Evolutionary conservation across 306 rosid species (phyloP).

Genomic region (Senna siamea): DNA sequence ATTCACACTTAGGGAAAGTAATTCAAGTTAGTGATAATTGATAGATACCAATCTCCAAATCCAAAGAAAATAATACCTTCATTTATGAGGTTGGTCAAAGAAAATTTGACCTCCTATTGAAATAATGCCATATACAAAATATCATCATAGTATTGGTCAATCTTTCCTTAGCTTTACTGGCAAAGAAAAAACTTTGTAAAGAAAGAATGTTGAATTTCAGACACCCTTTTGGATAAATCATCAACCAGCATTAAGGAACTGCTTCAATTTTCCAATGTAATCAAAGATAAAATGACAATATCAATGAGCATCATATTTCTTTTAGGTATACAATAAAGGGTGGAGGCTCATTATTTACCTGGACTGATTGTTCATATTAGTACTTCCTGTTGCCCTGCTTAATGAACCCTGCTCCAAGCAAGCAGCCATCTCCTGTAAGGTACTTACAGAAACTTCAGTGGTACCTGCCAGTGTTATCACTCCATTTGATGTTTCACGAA

Average conservation of each 20-base stretch:
- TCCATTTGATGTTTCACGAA: constrained; percentile 82
- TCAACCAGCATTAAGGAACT: constrained; percentile 10
- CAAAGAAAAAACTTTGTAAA: not conserved
- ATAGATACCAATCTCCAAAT: constrained; percentile 31
- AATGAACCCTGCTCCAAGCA: constrained; percentile 83
- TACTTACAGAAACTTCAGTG: constrained; percentile 70
- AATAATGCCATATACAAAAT: constrained; percentile 25
- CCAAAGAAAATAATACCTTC: constrained; percentile 26
- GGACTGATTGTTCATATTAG: constrained; percentile 89
- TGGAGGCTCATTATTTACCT: constrained; percentile 52
- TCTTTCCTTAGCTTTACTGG: constrained; percentile 23
- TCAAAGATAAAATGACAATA: constrained; percentile 12
- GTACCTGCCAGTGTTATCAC: constrained; percentile 76
- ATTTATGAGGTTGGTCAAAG: constrained; percentile 13
- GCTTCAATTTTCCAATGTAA: constrained; percentile 19
- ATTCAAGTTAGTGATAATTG: constrained; percentile 9
- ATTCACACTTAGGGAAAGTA: constrained; percentile 25
- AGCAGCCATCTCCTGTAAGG: constrained; percentile 74
- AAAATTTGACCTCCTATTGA: constrained; percentile 7
- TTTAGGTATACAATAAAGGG: constrained; percentile 28
- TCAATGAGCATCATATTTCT: constrained; percentile 6
- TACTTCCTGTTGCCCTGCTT: constrained; percentile 82
- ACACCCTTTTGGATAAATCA: not conserved
- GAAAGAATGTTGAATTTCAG: constrained; percentile 25
- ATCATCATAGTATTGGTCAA: constrained; percentile 14